phyloP scores from a whole-genome alignment of 176 grass and related monocot species.

The Aechmea fasciata region DNA sequence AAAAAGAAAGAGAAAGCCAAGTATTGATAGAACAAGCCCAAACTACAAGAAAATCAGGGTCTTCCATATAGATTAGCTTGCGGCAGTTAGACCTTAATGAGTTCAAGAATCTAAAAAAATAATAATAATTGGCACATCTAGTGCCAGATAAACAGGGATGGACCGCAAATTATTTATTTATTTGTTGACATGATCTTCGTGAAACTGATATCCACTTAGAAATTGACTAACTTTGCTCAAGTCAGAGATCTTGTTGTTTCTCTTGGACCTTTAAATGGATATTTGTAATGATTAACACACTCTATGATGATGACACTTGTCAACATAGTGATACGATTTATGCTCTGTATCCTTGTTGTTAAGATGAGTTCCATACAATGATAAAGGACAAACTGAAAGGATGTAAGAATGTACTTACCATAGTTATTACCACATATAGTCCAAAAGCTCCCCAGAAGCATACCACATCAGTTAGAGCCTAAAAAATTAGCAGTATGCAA shows the following conservation, averaged over 20 bases:
- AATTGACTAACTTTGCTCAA: too few relatives aligned
- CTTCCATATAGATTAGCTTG: not conserved
- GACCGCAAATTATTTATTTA: too few relatives aligned
- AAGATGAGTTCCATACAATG: not conserved
- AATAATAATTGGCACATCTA: not conserved
- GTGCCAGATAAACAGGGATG: not conserved
- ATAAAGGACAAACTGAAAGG: constrained; percentile 7
- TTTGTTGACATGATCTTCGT: too few relatives aligned
- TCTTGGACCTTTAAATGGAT: too few relatives aligned
- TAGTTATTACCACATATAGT: constrained; percentile 66
- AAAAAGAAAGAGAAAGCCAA: not conserved
- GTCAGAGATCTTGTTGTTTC: too few relatives aligned
- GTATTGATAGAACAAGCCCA: not conserved
- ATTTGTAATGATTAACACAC: too few relatives aligned
- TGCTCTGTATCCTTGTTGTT: not conserved
- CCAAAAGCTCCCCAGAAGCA: constrained; percentile 95
- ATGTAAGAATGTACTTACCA: constrained; percentile 41
- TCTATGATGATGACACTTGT: too few relatives aligned
- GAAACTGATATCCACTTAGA: too few relatives aligned
- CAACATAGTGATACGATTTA: not conserved
- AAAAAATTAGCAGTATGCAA: constrained; percentile 6
- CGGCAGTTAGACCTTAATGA: not conserved
- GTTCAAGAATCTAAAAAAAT: not conserved
- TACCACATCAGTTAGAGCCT: constrained; percentile 60
- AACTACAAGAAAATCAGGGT: not conserved